Conservation (phyloP, 345 rosid species). For the Streptanthus diversifolius region DNA sequence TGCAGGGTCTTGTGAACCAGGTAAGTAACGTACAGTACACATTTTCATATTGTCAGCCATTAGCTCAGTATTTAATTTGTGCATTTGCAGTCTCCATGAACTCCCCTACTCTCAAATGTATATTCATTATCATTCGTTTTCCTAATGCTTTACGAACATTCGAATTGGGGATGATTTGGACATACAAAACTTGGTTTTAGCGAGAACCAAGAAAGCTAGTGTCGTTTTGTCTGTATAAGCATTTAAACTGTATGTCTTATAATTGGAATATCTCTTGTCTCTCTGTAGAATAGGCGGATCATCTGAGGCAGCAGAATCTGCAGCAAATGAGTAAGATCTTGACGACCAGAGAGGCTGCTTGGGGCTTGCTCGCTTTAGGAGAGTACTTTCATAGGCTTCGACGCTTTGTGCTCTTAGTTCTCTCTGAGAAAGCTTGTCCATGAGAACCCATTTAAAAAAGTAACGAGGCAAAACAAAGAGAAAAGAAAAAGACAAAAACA, state of each 20-base stretch:
- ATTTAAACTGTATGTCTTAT: background rate
- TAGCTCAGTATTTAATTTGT: background rate
- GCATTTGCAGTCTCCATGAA: background rate
- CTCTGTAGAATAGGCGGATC: slow-evolving; percentile 65
- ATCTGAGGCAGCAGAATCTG: slow-evolving; percentile 63
- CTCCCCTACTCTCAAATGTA: too few species aligned
- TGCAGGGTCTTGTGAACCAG: slow-evolving; percentile 81
- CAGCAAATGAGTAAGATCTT: slow-evolving; percentile 6
- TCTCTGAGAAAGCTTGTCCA: slow-evolving; percentile 80
- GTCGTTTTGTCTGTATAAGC: background rate
- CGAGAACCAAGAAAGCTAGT: background rate
- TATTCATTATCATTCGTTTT: background rate
- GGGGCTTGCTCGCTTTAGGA: slow-evolving; percentile 55
- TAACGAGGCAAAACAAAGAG: background rate
- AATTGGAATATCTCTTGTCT: background rate
- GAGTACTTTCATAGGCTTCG: slow-evolving; percentile 33
- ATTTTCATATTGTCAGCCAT: background rate
- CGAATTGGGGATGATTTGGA: background rate
- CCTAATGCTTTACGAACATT: background rate
- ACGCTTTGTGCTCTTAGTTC: slow-evolving; percentile 73
- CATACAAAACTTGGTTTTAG: background rate
- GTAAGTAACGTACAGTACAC: slow-evolving; percentile 23
- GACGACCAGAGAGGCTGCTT: slow-evolving; percentile 56
- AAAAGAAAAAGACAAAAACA: background rate
- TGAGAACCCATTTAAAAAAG: slow-evolving; percentile 41